These are phyloP conservation scores for Rhodosporidiobolus sp. DNA, from an alignment of 768 basidiomycete species.

Conservation along the genomic window DNA sequence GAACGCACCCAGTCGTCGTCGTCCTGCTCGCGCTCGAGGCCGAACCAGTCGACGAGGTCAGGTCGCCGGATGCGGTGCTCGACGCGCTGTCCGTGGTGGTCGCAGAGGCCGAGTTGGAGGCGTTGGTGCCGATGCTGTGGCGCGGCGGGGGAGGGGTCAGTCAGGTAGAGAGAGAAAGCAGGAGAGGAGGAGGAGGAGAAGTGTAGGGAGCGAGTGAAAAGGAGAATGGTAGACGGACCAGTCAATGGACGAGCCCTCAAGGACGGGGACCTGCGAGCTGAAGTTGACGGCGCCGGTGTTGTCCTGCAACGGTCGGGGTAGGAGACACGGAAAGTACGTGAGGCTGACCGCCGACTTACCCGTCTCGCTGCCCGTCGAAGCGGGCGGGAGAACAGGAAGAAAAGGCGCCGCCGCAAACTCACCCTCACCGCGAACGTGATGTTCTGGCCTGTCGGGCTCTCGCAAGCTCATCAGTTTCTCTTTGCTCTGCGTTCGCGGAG, in stretches of 20 bases:
- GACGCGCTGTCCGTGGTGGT: not conserved
- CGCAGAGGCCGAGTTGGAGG: not conserved
- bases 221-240: not conserved
- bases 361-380: fast-evolving
- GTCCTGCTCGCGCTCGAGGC: too few relatives aligned
- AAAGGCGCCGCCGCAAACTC: not conserved
- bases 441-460: not conserved
- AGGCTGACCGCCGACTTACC: not conserved
- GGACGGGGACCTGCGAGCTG: not conserved
- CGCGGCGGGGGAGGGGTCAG: too few relatives aligned
- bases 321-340: not conserved
- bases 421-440: conserved; percentile 1
- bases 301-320: not conserved
- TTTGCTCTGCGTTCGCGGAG: not conserved
- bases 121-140: not conserved
- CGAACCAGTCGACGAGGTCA: too few relatives aligned
- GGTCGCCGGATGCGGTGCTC: too few relatives aligned
- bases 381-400: not conserved
- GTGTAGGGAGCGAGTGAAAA: not conserved
- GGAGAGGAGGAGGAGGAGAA: not conserved
- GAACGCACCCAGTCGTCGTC: too few relatives aligned
- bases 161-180: not conserved
- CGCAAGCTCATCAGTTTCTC: not conserved
- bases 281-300: not conserved
- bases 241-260: not conserved